These are phyloP conservation scores for Xerocomus nothofagi DNA, from an alignment of 1,284 basidiomycete genomes.

Conservation along the genomic window DNA sequence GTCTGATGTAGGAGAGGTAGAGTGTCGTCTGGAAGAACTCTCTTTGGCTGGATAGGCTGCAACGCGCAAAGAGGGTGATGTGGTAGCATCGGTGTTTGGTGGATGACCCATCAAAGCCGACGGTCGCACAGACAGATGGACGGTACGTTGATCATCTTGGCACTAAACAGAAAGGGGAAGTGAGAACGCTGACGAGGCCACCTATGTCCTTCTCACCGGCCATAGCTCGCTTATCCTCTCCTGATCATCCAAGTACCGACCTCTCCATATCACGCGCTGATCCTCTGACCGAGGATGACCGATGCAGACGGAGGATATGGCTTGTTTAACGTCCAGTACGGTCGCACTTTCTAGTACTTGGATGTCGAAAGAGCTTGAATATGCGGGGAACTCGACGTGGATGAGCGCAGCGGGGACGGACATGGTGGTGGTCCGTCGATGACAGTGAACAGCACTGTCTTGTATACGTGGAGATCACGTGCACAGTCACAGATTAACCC, in stretches of 20 bases:
- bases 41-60: background rate
- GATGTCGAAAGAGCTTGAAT: slow-evolving; percentile 63
- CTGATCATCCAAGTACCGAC: slow-evolving; percentile 61
- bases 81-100: slow-evolving; percentile 32
- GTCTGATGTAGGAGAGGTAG: background rate
- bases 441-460: background rate
- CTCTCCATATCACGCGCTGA: slow-evolving; percentile 74
- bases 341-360: slow-evolving; percentile 49
- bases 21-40: background rate
- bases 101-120: slow-evolving; percentile 66
- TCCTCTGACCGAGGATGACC: slow-evolving; percentile 67
- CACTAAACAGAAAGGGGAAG: slow-evolving; percentile 40
- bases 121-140: slow-evolving; percentile 76
- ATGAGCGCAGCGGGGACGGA: slow-evolving; percentile 49
- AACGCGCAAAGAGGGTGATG: slow-evolving; percentile 6
- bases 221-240: slow-evolving; percentile 68
- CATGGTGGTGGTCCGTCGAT: slow-evolving; percentile 26
- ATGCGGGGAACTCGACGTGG: slow-evolving; percentile 72
- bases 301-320: slow-evolving; percentile 58
- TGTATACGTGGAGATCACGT: slow-evolving; percentile 37
- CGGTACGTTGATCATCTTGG: slow-evolving; percentile 54
- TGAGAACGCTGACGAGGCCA: slow-evolving; percentile 10
- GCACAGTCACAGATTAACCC: background rate
- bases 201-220: slow-evolving; percentile 49
- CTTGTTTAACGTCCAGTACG: slow-evolving; percentile 64